Conservation (phyloP, 495 filamentous ascomycete genomes). For the Daldinia childiae region DNA sequence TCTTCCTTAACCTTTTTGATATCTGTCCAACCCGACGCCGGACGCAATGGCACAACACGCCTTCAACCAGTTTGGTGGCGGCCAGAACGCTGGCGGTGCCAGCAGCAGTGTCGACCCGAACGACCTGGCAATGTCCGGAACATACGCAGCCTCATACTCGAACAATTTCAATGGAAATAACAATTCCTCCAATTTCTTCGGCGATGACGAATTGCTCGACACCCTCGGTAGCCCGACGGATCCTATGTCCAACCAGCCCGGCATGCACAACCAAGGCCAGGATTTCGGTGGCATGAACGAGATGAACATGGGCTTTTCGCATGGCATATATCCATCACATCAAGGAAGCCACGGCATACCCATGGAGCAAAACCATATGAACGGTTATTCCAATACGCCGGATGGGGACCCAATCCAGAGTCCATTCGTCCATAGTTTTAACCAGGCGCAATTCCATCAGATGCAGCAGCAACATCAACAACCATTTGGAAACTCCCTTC, state of each 20-base stretch:
- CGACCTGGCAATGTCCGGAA: conserved; percentile 74
- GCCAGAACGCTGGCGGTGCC: conserved; percentile 63
- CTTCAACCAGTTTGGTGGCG: conserved; percentile 70
- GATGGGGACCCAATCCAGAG: conserved; percentile 89
- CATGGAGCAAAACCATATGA: conserved; percentile 66
- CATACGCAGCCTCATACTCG: conserved; percentile 52
- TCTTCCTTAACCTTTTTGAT: conserved; percentile 2
- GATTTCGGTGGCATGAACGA: conserved; percentile 59
- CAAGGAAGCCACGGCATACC: conserved; percentile 51
- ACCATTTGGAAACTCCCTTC: conserved; percentile 60
- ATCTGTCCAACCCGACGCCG: conserved; percentile 20
- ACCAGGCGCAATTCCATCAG: conserved; percentile 72
- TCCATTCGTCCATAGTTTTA: conserved; percentile 81
- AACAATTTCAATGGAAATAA: conserved; percentile 55
- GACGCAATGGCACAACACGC: conserved; percentile 65
- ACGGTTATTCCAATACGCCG: conserved; percentile 84
- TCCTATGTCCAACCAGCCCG: conserved; percentile 50
- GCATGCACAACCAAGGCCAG: conserved; percentile 59
- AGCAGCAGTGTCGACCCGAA: conserved; percentile 81
- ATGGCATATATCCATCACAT: conserved; percentile 57
- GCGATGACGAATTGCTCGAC: conserved; percentile 72
- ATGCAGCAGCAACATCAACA: conserved; percentile 69
- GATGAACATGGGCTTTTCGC: conserved; percentile 57
- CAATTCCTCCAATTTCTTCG: conserved; percentile 57
- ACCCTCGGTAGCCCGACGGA: conserved; percentile 61